phyloP scores from a whole-genome alignment of 2,329 filamentous ascomycete genomes.

The Xylariaceae sp. region DNA sequence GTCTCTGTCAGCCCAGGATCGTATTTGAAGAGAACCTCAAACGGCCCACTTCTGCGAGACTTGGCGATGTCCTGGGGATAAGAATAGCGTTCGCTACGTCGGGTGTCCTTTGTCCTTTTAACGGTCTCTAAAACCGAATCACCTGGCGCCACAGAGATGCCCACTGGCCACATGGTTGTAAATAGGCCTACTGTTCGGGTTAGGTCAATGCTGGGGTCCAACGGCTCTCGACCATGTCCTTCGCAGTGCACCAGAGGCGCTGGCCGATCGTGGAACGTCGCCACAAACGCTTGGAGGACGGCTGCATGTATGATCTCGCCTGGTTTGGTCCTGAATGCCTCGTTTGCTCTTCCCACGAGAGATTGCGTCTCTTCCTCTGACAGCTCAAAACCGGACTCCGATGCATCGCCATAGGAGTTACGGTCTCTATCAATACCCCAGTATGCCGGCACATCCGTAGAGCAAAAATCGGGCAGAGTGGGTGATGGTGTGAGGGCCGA shows the following conservation, averaged over 20 bases:
- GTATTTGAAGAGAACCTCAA: conserved; percentile 12
- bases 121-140: conserved; percentile 8
- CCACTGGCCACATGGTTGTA: conserved; percentile 38
- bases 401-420: conserved; percentile 1
- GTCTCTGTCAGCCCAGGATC: neutral
- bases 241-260: conserved; percentile 38
- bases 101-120: conserved; percentile 6
- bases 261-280: conserved; percentile 32
- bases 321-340: conserved; percentile 31
- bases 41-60: neutral
- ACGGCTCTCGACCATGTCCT: conserved; percentile 39
- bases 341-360: conserved; percentile 6
- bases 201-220: conserved; percentile 31
- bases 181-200: conserved; percentile 44
- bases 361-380: neutral
- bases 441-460: neutral
- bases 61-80: neutral
- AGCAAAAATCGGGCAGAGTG: neutral
- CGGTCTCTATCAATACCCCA: neutral
- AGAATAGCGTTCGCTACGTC: neutral
- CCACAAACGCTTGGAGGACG: conserved; percentile 27
- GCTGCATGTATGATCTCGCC: conserved; percentile 37
- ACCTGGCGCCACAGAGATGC: conserved; percentile 4
- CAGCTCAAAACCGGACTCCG: conserved; percentile 2
- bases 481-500: conserved; percentile 1